A percentile compares a stretch with the other conserved stretches of the same genome.
Evolutionary conservation across 2,329 filamentous ascomycete genomes (phyloP).

Genomic region (Trichoderma sp.): DNA sequence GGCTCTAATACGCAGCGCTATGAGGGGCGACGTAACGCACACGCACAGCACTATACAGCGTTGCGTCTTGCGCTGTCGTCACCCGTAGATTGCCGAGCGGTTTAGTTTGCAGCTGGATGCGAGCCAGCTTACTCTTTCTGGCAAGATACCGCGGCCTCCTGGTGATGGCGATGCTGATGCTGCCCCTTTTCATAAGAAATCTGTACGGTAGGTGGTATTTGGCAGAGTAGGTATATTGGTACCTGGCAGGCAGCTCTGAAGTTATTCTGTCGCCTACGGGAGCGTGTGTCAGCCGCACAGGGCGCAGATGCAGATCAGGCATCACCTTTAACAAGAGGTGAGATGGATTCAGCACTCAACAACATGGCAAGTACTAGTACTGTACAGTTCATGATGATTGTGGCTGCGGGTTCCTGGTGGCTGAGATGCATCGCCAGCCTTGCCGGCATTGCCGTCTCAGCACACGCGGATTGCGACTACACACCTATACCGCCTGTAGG

Average conservation of each 20-base stretch:
- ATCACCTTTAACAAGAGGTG: background rate
- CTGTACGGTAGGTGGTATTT: too few relatives aligned
- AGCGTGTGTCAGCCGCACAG: background rate
- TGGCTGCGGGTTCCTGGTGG: too few relatives aligned
- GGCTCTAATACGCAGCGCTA: background rate
- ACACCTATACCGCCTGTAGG: too few relatives aligned
- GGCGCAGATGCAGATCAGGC: background rate
- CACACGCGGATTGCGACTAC: too few relatives aligned
- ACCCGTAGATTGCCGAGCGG: background rate
- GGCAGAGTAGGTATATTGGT: too few relatives aligned
- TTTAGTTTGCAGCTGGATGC: too few relatives aligned
- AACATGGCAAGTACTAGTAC: too few relatives aligned
- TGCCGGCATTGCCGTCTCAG: background rate
- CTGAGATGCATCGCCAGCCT: background rate
- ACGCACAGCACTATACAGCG: background rate
- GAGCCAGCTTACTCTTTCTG: background rate
- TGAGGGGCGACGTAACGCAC: conserved; percentile 8
- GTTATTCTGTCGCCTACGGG: background rate
- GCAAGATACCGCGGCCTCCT: background rate
- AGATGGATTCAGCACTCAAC: too few relatives aligned
- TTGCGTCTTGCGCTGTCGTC: background rate
- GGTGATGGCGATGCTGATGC: too few relatives aligned
- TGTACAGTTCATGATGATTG: too few relatives aligned
- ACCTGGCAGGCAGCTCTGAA: background rate
- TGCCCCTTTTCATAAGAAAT: background rate